Evolutionary conservation across 345 rosid species (phyloP), one percentile per base, ranked within the genome.

Genomic region (Populus davidiana): DNA sequence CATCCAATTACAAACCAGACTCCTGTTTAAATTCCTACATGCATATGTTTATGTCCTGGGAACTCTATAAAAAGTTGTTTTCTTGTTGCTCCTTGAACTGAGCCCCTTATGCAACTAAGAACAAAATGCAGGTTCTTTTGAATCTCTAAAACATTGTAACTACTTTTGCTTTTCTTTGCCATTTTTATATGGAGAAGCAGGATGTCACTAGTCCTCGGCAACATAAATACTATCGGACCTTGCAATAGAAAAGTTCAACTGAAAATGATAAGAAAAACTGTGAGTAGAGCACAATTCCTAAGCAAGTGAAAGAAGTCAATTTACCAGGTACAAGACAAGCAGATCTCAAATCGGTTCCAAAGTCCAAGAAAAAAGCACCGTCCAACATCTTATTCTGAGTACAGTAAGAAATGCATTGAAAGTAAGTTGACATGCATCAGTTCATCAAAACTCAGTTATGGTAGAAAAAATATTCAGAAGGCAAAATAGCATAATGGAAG

Each of bases 271-370:
- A 35, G 25, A 63, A 49, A 75, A 33, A 31, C 29, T 43, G 52
- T 43, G 9, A 16, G n/a, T n/a, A 10, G 4, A 11, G 8, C 16
- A 39, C 67, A 68, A 52, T 69, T 68, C 0, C 43, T 16, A 35
- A 67, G 68, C 66, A 83, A 78, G 73, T 20, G 35, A 62, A 72
- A 35, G 69, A 31, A 73, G 64, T 18, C 70, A 85, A 81, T 83
- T 87, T 80, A 93, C 92, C 93, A 8, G 93, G 93, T 66, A 93
- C 94, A 72, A 85, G 91, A 76, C 86, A 85, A 74, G 90, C 90
- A 62, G 96, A 87, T 21, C 95, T 90, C 84, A 92, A 77, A 84
- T 92, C 94, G 0, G 94, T 88, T 80, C 94, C 97, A 81, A 85
- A 86, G 81, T 92, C 96, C 83, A 91, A 65, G 86, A 93, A 93